Evolutionary conservation across 495 filamentous ascomycete genomes (phyloP).

Genomic region (Penicillium psychrofluorescens): DNA sequence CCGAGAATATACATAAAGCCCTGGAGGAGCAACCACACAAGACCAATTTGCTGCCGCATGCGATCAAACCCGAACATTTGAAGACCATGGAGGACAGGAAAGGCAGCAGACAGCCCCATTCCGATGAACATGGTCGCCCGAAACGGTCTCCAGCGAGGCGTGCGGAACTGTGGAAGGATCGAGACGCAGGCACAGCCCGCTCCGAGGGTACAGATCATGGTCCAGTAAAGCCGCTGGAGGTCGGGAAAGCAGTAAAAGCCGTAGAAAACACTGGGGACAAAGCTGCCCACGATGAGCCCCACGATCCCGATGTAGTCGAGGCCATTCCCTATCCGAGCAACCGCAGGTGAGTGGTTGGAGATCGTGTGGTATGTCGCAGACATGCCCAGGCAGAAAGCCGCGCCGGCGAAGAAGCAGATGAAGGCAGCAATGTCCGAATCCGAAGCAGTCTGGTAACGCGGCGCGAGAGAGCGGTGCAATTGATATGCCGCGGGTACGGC

Average conservation of each 20-base stretch:
- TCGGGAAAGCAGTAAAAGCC: conserved; percentile 64
- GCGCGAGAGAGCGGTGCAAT: conserved; percentile 45
- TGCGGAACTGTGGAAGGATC: conserved; percentile 71
- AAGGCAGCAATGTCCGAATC: conserved; percentile 63
- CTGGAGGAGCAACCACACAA: conserved; percentile 74
- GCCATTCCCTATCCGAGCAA: conserved; percentile 58
- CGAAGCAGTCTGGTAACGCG: conserved; percentile 61
- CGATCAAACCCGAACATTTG: conserved; percentile 48
- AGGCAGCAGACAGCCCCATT: conserved; percentile 75
- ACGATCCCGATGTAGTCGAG: conserved; percentile 93
- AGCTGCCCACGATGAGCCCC: conserved; percentile 79
- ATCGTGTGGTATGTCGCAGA: conserved; percentile 73
- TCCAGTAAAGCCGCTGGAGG: conserved; percentile 63
- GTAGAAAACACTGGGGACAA: conserved; percentile 80
- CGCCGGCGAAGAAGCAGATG: conserved; percentile 71
- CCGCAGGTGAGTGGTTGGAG: conserved; percentile 54
- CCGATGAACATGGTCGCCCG: conserved; percentile 86
- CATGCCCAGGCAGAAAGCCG: conserved; percentile 73
- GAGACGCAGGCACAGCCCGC: conserved; percentile 68
- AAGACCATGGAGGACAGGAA: conserved; percentile 74
- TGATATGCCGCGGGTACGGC: conserved; percentile 29
- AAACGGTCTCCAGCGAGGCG: conserved; percentile 74
- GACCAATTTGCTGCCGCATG: conserved; percentile 66
- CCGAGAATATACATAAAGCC: conserved; percentile 82
- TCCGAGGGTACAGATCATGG: conserved; percentile 72